Conservation (phyloP, 768 basidiomycete genomes). For the Saitozyma podzolica region DNA sequence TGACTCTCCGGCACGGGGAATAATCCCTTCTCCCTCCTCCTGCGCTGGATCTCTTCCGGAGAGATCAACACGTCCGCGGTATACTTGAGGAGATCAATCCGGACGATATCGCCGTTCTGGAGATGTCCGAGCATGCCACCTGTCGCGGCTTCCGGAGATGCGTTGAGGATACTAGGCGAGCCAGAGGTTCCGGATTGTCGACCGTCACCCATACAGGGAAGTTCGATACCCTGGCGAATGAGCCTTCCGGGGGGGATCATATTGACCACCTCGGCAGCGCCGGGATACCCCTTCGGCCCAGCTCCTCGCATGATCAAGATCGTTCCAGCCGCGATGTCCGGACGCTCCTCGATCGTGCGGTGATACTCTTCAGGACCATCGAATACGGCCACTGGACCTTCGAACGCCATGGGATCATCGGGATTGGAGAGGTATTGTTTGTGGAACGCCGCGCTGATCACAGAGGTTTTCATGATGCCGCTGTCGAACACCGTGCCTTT, state of each 20-base stretch:
- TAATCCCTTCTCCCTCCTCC: conserved; percentile 40
- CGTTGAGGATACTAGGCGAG: conserved; percentile 50
- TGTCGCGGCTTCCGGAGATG: conserved; percentile 47
- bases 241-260: conserved; percentile 49
- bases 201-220: conserved; percentile 51
- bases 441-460: conserved; percentile 45
- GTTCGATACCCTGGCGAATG: conserved; percentile 49
- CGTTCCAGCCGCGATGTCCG: conserved; percentile 33
- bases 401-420: conserved; percentile 49
- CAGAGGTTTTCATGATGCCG: conserved; percentile 51
- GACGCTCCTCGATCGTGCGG: conserved; percentile 35
- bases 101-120: conserved; percentile 41
- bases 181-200: conserved; percentile 49
- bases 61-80: conserved; percentile 42
- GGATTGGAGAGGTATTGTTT: conserved; percentile 50
- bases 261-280: conserved; percentile 49
- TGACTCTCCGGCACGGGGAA: conserved; percentile 38
- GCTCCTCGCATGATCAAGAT: conserved; percentile 52
- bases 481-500: conserved; percentile 49
- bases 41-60: conserved; percentile 34
- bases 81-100: conserved; percentile 42
- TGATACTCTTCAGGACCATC: conserved; percentile 53
- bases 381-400: conserved; percentile 50
- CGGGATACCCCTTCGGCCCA: conserved; percentile 47
- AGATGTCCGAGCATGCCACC: conserved; percentile 46